Evolutionary conservation across 179 eudicot species (phyloP), one percentile per base, ranked within the genome.

Genomic region (Silene coronaria): DNA sequence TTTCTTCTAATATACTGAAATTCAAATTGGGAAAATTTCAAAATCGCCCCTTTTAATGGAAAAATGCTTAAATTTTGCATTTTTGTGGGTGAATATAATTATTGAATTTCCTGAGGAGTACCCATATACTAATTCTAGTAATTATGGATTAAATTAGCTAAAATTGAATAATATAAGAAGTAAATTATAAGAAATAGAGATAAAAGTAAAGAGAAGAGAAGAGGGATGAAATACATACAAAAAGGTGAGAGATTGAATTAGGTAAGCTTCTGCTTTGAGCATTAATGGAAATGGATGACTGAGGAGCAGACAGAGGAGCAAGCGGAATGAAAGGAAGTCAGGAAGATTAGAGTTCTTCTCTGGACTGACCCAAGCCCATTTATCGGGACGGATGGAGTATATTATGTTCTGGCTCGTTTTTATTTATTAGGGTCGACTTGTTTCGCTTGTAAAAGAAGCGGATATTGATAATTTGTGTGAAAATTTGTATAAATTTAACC

Each of bases 1-100:
- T 26, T 76, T 48, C 63, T 82, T 30, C 70, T 77, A 14, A 58
- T 64, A 77, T 70, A 66, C 12, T 77, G 82, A 58, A 71, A 68
- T 8, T 69, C 83, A 26, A 77, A 22, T 14, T 75, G 80, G 76
- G 86, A 77, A 0, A 73, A 46, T 51, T 76, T 73, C 64, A 79
- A 76, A 34, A 77, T 63, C 28, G 61, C 83, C 77, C 81, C 76
- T 64, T 73, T 82, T 51, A 69, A 75, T 55, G 85, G 68, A 74
- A 76, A 79, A 61, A 81, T 63, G 76, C 74, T 67, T 75, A 81
- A 65, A 79, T 83, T 58, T 81, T 81, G 86, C 88, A 83, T 83
- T 69, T 81, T 68, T 69, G n/a, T 69, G 57, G 58, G 58, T 42
- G 14, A 9, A 38, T 0, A 24, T 9, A 16, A 70, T 70, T 46